Evolutionary conservation across 352 stramenopile species (phyloP).

Genomic region (Globisporangium mamillatum): DNA sequence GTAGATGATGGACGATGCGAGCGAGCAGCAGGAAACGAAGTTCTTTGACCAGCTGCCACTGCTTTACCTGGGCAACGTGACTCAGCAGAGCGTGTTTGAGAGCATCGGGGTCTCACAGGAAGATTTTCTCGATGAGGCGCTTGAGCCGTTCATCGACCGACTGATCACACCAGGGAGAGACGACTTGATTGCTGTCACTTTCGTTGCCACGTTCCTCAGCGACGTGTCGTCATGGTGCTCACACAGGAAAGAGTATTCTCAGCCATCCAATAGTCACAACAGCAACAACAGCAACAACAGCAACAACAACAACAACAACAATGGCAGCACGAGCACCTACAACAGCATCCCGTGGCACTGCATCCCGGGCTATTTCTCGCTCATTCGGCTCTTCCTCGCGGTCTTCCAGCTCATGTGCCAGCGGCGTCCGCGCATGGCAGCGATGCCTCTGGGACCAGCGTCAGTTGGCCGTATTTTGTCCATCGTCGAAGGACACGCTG

Average conservation of each 20-base stretch:
- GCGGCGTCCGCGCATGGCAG: slow-evolving; percentile 42
- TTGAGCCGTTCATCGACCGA: slow-evolving; percentile 57
- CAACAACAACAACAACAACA: not conserved
- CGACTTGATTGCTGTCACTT: slow-evolving; percentile 62
- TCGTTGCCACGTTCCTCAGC: slow-evolving; percentile 63
- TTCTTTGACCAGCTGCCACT: slow-evolving; percentile 61
- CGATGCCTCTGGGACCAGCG: slow-evolving; percentile 25
- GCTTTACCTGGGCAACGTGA: slow-evolving; percentile 48
- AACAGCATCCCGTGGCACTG: slow-evolving; percentile 67
- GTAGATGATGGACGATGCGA: slow-evolving; percentile 29
- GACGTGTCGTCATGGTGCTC: slow-evolving; percentile 63
- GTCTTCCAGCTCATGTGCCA: slow-evolving; percentile 81
- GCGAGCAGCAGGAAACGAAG: slow-evolving; percentile 41
- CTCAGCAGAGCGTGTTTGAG: slow-evolving; percentile 40
- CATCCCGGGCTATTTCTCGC: slow-evolving; percentile 70
- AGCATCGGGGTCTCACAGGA: slow-evolving; percentile 32
- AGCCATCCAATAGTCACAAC: not conserved
- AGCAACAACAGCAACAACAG: not conserved
- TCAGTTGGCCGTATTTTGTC: slow-evolving; percentile 57
- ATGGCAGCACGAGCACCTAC: not conserved
- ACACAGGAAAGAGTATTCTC: slow-evolving; percentile 27
- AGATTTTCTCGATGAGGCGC: slow-evolving; percentile 40
- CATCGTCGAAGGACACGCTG: slow-evolving; percentile 42
- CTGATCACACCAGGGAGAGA: slow-evolving; percentile 53
- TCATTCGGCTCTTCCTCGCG: slow-evolving; percentile 62